phyloP scores from a whole-genome alignment of 2,329 filamentous ascomycete genomes.

The Zelopaecilomyces penicillatus region DNA sequence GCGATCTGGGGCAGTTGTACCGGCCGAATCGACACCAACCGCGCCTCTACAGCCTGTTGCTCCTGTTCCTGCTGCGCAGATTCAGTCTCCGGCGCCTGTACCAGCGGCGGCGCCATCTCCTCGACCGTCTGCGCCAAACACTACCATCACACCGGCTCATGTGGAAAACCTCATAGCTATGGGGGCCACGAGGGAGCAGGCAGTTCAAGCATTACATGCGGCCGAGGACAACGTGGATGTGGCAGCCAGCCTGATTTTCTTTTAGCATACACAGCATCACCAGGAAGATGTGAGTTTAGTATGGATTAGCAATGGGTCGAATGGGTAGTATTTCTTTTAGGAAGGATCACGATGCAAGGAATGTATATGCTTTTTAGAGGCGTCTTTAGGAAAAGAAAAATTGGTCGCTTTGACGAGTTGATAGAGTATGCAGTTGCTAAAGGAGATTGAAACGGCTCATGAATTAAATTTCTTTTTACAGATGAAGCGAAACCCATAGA shows the following conservation, averaged over 20 bases:
- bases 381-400: too few species aligned
- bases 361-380: too few species aligned
- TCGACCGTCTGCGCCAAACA: conserved; percentile 17
- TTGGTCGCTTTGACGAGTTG: too few species aligned
- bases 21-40: conserved; percentile 15
- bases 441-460: too few species aligned
- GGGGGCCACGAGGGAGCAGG: conserved; percentile 68
- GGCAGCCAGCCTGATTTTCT: conserved; percentile 73
- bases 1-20: conserved; percentile 64
- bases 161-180: conserved; percentile 70
- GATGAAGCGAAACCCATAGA: too few species aligned
- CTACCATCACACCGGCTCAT: conserved; percentile 50
- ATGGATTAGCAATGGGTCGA: too few species aligned
- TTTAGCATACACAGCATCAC: conserved; percentile 10
- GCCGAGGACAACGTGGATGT: conserved; percentile 80
- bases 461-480: too few species aligned
- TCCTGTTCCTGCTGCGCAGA: conserved; percentile 11
- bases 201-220: conserved; percentile 71
- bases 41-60: conserved; percentile 9
- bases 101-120: conserved; percentile 19
- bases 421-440: too few species aligned
- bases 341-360: too few species aligned
- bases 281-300: too few species aligned
- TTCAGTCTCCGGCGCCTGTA: conserved; percentile 16
- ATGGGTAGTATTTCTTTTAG: too few species aligned